A percentile compares a stretch with the other conserved stretches of the same genome.
Evolutionary conservation across 192 early-diverging fungal species (phyloP).

Genomic region (Coemansia sp.): DNA sequence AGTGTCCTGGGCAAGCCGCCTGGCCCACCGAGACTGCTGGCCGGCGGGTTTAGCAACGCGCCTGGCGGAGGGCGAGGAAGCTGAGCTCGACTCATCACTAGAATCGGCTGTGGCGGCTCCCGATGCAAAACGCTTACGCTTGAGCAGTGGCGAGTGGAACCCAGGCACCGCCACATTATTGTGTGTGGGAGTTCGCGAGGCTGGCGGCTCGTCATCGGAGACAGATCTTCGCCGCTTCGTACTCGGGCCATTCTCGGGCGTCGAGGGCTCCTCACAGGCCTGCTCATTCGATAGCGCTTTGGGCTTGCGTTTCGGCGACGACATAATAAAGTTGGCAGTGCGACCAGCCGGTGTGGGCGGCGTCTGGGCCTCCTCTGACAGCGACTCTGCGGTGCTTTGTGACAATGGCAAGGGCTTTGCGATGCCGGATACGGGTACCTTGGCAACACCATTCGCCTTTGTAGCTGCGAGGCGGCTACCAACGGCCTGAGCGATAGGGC

Average conservation of each 20-base stretch:
- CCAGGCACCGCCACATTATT: background rate
- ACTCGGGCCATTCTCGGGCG: background rate
- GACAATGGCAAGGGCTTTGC: background rate
- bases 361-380: background rate
- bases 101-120: background rate
- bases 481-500: background rate
- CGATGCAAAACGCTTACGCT: background rate
- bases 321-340: slow-evolving; percentile 47
- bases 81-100: slow-evolving; percentile 4
- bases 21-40: slow-evolving; percentile 16
- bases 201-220: background rate
- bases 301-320: slow-evolving; percentile 50
- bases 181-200: background rate
- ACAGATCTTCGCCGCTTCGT: slow-evolving; percentile 17
- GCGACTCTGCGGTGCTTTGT: background rate
- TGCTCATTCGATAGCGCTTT: slow-evolving; percentile 2
- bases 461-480: background rate
- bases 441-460: background rate
- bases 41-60: background rate
- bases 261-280: background rate
- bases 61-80: background rate
- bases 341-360: background rate
- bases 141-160: slow-evolving; percentile 21
- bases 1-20: slow-evolving; percentile 1
- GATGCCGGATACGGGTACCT: background rate